phyloP scores from a whole-genome alignment of 495 filamentous ascomycete genomes.

The Xylaria flabelliformis region DNA sequence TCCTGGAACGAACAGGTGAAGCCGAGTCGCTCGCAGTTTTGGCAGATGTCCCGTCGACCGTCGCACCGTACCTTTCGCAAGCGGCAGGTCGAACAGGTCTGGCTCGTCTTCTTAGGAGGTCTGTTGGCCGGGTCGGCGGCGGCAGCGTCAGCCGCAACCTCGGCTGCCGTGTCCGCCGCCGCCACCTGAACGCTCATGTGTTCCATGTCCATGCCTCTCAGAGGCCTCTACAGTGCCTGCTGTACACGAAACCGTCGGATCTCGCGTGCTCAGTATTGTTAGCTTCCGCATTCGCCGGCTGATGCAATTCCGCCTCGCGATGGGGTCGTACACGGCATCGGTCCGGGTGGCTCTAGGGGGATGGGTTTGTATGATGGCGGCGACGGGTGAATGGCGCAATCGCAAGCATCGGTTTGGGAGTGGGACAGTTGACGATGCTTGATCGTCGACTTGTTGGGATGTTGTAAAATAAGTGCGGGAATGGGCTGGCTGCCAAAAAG shows the following conservation, averaged over 20 bases:
- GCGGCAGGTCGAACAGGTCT: slow-evolving; percentile 56
- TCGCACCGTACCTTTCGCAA: slow-evolving; percentile 59
- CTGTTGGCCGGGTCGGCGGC: slow-evolving; percentile 42
- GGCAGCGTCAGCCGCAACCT: slow-evolving; percentile 42
- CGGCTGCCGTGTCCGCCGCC: slow-evolving; percentile 43
- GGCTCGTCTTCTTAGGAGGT: slow-evolving; percentile 44
- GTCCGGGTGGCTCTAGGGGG: slow-evolving; percentile 16
- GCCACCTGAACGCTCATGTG: slow-evolving; percentile 45
- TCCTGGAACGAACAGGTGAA: slow-evolving; percentile 58
- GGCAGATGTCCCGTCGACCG: slow-evolving; percentile 51
- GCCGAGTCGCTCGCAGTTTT: slow-evolving; percentile 57
- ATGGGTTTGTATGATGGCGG: neutral
- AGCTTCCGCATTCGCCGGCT: slow-evolving; percentile 24
- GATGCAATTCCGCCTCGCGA: slow-evolving; percentile 27
- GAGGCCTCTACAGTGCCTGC: slow-evolving; percentile 7
- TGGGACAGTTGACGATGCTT: slow-evolving; percentile 15
- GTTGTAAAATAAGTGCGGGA: neutral
- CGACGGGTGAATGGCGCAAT: slow-evolving; percentile 19
- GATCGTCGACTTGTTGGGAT: slow-evolving; percentile 9
- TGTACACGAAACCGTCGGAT: slow-evolving; percentile 2
- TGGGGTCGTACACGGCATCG: slow-evolving; percentile 29
- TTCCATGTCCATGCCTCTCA: slow-evolving; percentile 43
- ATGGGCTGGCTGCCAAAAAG: slow-evolving; percentile 7
- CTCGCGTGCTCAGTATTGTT: slow-evolving; percentile 26
- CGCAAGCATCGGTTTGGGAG: slow-evolving; percentile 16